Base-by-base conservation (phyloP, 345 rosid species). In the Brassica incana region DNA sequence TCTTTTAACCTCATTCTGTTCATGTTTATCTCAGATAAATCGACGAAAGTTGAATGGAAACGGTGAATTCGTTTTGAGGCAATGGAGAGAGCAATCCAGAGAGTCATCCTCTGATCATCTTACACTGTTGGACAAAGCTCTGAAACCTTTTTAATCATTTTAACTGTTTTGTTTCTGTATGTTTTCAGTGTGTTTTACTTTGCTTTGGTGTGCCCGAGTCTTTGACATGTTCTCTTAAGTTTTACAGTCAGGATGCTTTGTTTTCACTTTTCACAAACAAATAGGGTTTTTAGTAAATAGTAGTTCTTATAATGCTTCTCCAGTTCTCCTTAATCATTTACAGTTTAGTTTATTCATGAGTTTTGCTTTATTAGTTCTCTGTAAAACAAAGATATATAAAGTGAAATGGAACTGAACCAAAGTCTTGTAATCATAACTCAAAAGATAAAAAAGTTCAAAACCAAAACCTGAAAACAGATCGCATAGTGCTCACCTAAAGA, bases 21-120 rank as follows among this genome's bases (percentile, higher is more conserved):
- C 65, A 30, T 25, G 59, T 71, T 78, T 68, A 0, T 79, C 83
- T 78, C 87, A 90, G 97, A 89, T 43, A 92, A 89, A 85, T 78
- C 18, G 52, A 71, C 78, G 14, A 88, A 82, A 85, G 91, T 88
- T 8, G 94, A 86, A 33, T 92, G 94, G 97, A 91, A 85, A 86
- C 87, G 96, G 86, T 92, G 88, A 92, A 67, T 5, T 32, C 54
- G 3, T 23, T 40, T 38, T 23, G 79, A 80, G 72, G 56, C n/a
- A 56, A 68, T 25, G 75, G 72, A 75, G 58, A 50, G 65, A 69
- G 35, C 66, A 69, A 52, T 50, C 36, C 45, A 68, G 5, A 63
- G 78, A 62, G 68, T 38, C 70, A 67, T 33, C n/a, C 7, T 50
- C 56, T n/a, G 65, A 52, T 74, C 83, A 74, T 67, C 75, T 36